Evolutionary conservation across 306 rosid species (phyloP), one percentile per base, ranked within the genome.

Genomic region (Inga leiocalycina): DNA sequence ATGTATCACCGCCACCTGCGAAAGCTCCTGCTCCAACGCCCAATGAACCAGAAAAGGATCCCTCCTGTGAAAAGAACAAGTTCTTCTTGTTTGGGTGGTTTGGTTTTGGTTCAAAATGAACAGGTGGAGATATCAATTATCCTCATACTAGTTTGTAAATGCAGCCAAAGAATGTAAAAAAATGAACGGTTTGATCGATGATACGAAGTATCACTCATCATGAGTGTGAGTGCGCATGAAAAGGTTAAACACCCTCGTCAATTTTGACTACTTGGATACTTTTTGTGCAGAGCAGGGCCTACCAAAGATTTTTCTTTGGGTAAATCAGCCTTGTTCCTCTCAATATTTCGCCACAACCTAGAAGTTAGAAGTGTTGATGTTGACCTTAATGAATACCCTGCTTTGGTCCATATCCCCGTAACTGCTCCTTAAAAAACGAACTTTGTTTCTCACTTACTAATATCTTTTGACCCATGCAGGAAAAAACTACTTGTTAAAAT

Each of bases 41-140:
- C 32, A 56, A 84, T 35, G 79, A 78, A 76, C 84, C 80, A 46
- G 84, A 86, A 68, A 80, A 87, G 32, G 91, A 90, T 52, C 65
- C 82, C 64, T 49, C 89, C 71, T 87, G 89, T 5, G 94, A 91
- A 83, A 95, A 93, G 85, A 92, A 87, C 69, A 87, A 80, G 79
- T 93, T 89, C 84, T 95, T 86, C 89, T 84, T 93, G 15, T 88
- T 93, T 74, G 90, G 89, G 78, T 93, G 98, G 98, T 91, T 95
- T 71, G 95, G 95, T 88, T 93, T 95, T 86, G 97, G 97, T 66
- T 45, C 91, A 74, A 91, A 91, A 90, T 94, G 88, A 91, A 51
- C 54, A 43, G 19, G 56, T 66, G 39, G 24, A 14, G 51, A 16
- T 34, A 30, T 66, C 35, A 15, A 19, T 17, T 69, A 20, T 66